Conservation (phyloP, 1,139 yeast genomes). For the Debaryomyces udenii region DNA sequence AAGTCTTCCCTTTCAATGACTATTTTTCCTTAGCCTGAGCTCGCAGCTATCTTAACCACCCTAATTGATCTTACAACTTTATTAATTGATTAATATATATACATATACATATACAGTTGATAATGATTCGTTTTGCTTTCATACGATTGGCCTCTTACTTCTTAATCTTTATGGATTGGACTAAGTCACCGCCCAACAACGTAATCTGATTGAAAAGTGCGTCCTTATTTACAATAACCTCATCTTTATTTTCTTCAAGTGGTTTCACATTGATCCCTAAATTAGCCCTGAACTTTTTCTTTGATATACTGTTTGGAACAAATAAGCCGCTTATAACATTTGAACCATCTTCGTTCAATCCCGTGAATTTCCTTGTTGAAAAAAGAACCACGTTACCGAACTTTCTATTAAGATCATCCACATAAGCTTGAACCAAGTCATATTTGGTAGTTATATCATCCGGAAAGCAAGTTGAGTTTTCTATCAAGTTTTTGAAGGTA, state of each 20-base stretch:
- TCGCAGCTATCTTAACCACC: too few species aligned
- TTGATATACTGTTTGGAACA: constrained; percentile 61
- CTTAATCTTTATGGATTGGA: constrained; percentile 33
- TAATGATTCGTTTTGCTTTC: too few species aligned
- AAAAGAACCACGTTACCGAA: constrained; percentile 61
- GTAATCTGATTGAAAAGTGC: constrained; percentile 74
- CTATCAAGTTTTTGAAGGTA: constrained; percentile 66
- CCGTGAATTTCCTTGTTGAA: constrained; percentile 58
- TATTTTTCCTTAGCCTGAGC: too few species aligned
- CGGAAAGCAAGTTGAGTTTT: constrained; percentile 44
- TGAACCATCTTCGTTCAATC: constrained; percentile 49
- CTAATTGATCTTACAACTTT: too few species aligned
- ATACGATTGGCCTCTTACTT: too few species aligned
- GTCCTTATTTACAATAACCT: constrained; percentile 71
- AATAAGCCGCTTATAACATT: constrained; percentile 79
- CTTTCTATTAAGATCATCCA: constrained; percentile 57
- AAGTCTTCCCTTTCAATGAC: too few species aligned
- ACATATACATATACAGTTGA: background rate
- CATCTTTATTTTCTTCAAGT: constrained; percentile 46
- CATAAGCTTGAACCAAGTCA: constrained; percentile 60
- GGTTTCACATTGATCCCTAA: constrained; percentile 78
- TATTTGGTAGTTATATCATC: constrained; percentile 47
- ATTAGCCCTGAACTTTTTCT: constrained; percentile 76
- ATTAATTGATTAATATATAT: background rate
- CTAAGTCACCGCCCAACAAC: constrained; percentile 74